Percentiles rank a stretch among this genome's conserved stretches.
Conservation (phyloP, 2,329 filamentous ascomycete genomes). For the Microdochium paspali region DNA sequence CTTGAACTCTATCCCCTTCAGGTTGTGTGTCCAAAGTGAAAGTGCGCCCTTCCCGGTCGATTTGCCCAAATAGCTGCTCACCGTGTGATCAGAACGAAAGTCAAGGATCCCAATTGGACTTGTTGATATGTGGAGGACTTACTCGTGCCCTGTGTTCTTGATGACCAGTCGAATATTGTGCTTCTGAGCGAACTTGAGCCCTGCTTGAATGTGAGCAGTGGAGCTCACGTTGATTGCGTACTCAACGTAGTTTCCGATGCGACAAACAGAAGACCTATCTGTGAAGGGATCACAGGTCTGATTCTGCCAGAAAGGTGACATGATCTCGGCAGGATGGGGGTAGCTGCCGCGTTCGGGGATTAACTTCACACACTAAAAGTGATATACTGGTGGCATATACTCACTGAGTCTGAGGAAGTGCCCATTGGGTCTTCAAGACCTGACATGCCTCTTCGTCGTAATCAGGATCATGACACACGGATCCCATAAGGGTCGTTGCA, state of each 20-base stretch:
- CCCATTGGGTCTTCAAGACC: slow-evolving; percentile 17
- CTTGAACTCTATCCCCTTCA: slow-evolving; percentile 15
- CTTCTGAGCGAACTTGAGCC: slow-evolving; percentile 19
- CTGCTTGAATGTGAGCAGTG: slow-evolving; percentile 6
- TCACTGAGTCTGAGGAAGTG: slow-evolving; percentile 13
- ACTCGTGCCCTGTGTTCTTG: slow-evolving; percentile 33
- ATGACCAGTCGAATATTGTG: slow-evolving; percentile 31
- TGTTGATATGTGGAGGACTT: slow-evolving; percentile 16
- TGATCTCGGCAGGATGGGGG: slow-evolving; percentile 18
- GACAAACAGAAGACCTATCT: slow-evolving; percentile 28
- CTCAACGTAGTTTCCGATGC: slow-evolving; percentile 23
- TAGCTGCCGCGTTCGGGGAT: slow-evolving; percentile 6
- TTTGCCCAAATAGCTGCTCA: slow-evolving; percentile 22
- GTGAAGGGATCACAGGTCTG: slow-evolving; percentile 28
- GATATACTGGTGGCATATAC: slow-evolving; percentile 1
- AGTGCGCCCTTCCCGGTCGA: slow-evolving; percentile 19
- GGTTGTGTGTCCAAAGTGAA: slow-evolving; percentile 19
- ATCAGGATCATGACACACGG: slow-evolving; percentile 31
- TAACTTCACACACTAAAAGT: slow-evolving; percentile 1
- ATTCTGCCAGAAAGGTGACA: slow-evolving; percentile 19
- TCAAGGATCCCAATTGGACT: slow-evolving; percentile 29
- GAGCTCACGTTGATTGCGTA: slow-evolving; percentile 15
- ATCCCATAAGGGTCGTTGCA: slow-evolving; percentile 32
- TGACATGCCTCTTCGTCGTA: slow-evolving; percentile 28
- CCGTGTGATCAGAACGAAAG: slow-evolving; percentile 9